A percentile compares a stretch with the other conserved stretches of the same genome.
Evolutionary conservation across 768 basidiomycete species (phyloP).

Genomic region (Pleurotus tuber-regium): DNA sequence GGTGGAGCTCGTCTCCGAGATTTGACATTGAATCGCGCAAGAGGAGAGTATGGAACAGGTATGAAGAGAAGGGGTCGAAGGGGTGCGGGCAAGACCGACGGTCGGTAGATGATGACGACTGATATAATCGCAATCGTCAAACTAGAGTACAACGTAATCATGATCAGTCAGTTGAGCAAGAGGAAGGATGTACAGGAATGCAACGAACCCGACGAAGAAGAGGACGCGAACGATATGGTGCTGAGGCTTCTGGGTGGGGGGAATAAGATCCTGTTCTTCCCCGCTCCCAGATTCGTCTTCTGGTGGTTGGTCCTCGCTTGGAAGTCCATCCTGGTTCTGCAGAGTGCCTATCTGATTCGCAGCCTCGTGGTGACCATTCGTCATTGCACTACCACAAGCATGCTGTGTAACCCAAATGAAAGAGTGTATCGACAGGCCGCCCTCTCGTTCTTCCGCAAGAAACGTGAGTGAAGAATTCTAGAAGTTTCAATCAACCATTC

Average conservation of each 20-base stretch:
- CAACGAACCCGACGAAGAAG: constrained; percentile 3
- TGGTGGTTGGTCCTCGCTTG: not conserved
- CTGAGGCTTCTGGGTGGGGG: not conserved
- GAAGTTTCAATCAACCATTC: no score
- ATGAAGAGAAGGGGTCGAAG: constrained; percentile 4
- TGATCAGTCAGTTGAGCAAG: not conserved
- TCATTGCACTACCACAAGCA: not conserved
- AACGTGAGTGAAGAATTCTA: not conserved
- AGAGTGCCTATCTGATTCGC: not conserved
- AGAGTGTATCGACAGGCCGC: not conserved
- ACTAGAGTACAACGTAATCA: not conserved
- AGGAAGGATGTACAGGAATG: not conserved
- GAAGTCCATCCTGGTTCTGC: not conserved
- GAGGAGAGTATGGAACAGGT: not conserved
- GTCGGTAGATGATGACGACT: not conserved
- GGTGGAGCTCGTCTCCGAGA: not conserved
- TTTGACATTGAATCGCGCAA: not conserved
- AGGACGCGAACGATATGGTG: not conserved
- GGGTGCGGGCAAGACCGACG: not conserved
- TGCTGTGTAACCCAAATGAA: constrained; percentile 4
- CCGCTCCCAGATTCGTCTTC: not conserved
- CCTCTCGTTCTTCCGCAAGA: constrained; percentile 3
- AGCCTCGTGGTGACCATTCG: no score
- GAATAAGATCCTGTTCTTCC: not conserved
- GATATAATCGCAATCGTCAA: not conserved